These are phyloP conservation scores for Fusarium brachygibbosum DNA, from an alignment of 2,329 filamentous ascomycete species.

Conservation along the genomic window DNA sequence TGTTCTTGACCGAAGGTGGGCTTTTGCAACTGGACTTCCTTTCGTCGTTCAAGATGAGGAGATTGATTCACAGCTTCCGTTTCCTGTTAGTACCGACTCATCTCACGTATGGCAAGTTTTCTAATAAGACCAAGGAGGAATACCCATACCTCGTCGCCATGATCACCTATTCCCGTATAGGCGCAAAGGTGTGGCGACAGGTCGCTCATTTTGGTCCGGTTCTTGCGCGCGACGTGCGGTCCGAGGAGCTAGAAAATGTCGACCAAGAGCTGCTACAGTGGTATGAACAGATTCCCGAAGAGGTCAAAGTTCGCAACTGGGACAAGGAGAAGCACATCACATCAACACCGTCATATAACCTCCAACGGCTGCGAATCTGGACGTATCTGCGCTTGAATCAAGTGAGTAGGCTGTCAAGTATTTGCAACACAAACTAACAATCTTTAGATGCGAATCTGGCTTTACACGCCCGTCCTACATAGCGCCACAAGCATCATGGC, in stretches of 20 bases:
- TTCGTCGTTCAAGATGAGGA: slow-evolving; percentile 89
- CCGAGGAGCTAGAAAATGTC: slow-evolving; percentile 82
- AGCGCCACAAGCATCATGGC: slow-evolving; percentile 85
- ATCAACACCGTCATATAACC: slow-evolving; percentile 71
- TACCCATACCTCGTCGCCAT: slow-evolving; percentile 83
- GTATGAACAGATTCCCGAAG: slow-evolving; percentile 81
- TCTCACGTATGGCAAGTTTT: slow-evolving; percentile 5
- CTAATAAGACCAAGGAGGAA: slow-evolving; percentile 57
- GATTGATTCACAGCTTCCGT: slow-evolving; percentile 82
- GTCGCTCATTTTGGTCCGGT: slow-evolving; percentile 76
- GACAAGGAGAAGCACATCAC: slow-evolving; percentile 64
- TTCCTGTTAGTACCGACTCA: slow-evolving; percentile 71
- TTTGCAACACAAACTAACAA: slow-evolving; percentile 10
- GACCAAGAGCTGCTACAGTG: slow-evolving; percentile 89
- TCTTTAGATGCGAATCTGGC: slow-evolving; percentile 79
- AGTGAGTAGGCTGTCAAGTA: slow-evolving; percentile 49
- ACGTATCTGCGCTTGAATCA: slow-evolving; percentile 90
- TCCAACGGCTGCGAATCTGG: slow-evolving; percentile 82
- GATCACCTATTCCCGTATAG: slow-evolving; percentile 86
- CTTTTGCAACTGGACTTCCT: slow-evolving; percentile 88
- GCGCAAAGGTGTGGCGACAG: slow-evolving; percentile 87
- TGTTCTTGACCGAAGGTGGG: slow-evolving; percentile 87
- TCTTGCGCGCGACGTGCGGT: slow-evolving; percentile 73
- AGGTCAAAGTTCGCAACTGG: slow-evolving; percentile 72
- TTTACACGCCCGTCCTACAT: slow-evolving; percentile 89